phyloP scores from a whole-genome alignment of 2,329 filamentous ascomycete genomes.

The Penicillium sp. region DNA sequence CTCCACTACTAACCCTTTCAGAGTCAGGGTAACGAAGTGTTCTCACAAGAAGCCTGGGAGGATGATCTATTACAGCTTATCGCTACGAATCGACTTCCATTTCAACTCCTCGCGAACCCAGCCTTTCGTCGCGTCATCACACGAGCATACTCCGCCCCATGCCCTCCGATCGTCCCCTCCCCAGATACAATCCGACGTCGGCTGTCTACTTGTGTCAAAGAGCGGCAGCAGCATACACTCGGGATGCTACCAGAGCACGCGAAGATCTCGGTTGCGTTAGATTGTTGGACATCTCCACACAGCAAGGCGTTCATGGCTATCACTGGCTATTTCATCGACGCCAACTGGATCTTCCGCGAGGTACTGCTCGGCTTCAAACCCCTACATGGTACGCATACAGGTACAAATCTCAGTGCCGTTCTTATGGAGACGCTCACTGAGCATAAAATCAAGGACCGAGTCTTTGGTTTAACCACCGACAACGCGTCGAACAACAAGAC shows the following conservation, averaged over 20 bases:
- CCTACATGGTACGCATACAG: background rate
- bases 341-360: background rate
- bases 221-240: background rate
- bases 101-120: too few species aligned
- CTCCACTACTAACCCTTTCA: too few species aligned
- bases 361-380: slow-evolving; percentile 6
- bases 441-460: slow-evolving; percentile 1
- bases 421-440: background rate
- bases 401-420: background rate
- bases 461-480: too few species aligned
- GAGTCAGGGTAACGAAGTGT: too few species aligned
- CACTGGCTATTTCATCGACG: slow-evolving; percentile 5
- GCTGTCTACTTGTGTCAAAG: background rate
- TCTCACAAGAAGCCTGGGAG: too few species aligned
- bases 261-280: slow-evolving; percentile 6
- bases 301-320: slow-evolving; percentile 5
- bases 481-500: slow-evolving; percentile 11
- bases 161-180: too few species aligned
- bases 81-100: too few species aligned
- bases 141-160: too few species aligned
- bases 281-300: slow-evolving; percentile 4
- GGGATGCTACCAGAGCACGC: background rate
- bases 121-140: too few species aligned
- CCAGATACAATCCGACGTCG: background rate
- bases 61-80: too few species aligned